These are phyloP conservation scores for Naganishia albida DNA, from an alignment of 1,284 basidiomycete species.

Conservation along the genomic window DNA sequence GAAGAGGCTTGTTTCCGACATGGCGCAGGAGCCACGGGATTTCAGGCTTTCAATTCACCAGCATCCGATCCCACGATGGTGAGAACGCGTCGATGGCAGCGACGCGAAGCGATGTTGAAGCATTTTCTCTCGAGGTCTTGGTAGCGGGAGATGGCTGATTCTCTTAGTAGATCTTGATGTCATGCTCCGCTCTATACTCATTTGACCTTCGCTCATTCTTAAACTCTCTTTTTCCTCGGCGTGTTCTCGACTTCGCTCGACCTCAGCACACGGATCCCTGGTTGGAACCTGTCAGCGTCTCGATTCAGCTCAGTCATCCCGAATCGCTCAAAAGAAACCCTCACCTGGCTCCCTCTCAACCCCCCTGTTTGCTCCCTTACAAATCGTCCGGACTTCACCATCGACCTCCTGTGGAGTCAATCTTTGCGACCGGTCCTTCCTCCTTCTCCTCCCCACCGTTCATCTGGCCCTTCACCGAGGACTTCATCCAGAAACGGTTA, in stretches of 20 bases:
- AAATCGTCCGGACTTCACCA: no score
- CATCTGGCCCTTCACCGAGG: conserved; percentile 10
- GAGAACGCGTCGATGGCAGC: neutral
- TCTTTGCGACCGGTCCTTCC: neutral
- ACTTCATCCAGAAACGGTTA: conserved; percentile 3
- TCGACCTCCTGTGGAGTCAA: conserved; percentile 4
- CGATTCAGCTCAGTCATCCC: conserved; percentile 22
- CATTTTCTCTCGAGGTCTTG: conserved; percentile 13
- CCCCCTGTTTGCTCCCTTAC: neutral
- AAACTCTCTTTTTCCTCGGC: conserved; percentile 11
- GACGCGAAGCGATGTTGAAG: conserved; percentile 7
- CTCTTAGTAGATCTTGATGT: neutral
- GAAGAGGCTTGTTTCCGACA: neutral
- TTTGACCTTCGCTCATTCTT: neutral
- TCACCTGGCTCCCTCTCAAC: neutral
- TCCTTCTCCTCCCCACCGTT: neutral
- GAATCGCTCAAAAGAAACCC: conserved; percentile 17
- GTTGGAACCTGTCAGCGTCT: conserved; percentile 27
- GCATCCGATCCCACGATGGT: neutral
- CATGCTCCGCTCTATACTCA: conserved; percentile 1
- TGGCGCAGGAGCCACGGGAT: neutral
- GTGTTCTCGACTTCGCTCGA: conserved; percentile 1
- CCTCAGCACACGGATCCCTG: conserved; percentile 25
- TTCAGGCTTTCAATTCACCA: neutral
- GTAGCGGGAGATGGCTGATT: conserved; percentile 11